These are phyloP conservation scores for Aechmea fasciata DNA, from an alignment of 176 grass and related monocot species.

Conservation along the genomic window DNA sequence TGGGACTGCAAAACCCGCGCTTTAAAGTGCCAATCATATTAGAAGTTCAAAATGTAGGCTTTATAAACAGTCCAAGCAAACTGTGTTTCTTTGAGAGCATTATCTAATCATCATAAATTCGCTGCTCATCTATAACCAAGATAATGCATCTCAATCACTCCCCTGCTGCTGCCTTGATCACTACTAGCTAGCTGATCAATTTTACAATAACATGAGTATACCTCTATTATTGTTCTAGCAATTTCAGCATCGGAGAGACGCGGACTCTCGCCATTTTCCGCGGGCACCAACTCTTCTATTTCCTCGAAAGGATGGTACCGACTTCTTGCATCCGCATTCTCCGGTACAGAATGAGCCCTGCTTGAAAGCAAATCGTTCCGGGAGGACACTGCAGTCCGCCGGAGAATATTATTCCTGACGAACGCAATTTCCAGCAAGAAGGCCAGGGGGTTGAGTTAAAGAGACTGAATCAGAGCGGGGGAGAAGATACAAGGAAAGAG, in stretches of 20 bases:
- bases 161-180: too few species aligned
- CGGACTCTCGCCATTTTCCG: constrained; percentile 24
- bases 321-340: constrained; percentile 23
- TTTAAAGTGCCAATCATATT: too few species aligned
- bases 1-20: too few species aligned
- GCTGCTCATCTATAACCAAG: too few species aligned
- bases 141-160: too few species aligned
- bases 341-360: constrained; percentile 28
- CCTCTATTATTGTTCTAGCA: constrained; percentile 78
- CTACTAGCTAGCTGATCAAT: too few species aligned
- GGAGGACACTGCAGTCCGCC: background rate
- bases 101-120: too few species aligned
- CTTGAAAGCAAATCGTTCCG: background rate
- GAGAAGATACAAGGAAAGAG: background rate
- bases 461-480: background rate
- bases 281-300: constrained; percentile 27
- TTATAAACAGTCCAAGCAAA: too few species aligned
- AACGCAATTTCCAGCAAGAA: background rate
- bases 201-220: constrained; percentile 1
- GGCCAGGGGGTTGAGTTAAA: background rate
- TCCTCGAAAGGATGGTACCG: constrained; percentile 75
- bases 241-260: constrained; percentile 60
- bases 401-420: background rate
- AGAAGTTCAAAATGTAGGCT: too few species aligned
- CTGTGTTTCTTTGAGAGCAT: too few species aligned